These are phyloP conservation scores for Gymnopilus junonius DNA, from an alignment of 768 basidiomycete genomes.

Conservation along the genomic window DNA sequence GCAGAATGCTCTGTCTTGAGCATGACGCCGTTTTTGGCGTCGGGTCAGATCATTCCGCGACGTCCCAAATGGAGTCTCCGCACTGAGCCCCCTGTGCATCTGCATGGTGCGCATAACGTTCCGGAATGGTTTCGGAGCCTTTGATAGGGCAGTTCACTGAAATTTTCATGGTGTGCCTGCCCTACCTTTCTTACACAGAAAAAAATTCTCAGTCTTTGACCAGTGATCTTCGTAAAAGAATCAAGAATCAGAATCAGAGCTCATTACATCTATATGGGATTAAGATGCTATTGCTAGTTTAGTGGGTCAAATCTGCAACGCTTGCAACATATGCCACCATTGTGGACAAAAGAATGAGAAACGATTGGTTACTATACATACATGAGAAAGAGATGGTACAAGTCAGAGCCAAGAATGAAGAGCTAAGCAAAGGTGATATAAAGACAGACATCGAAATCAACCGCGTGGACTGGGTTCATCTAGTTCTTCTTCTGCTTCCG, in stretches of 20 bases:
- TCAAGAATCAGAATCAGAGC: neutral
- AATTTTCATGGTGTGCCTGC: neutral
- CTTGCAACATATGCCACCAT: neutral
- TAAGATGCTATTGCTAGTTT: neutral
- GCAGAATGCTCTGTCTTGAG: neutral
- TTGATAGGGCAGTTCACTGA: neutral
- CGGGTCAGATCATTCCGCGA: neutral
- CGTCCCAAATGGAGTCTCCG: neutral
- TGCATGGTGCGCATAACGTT: neutral
- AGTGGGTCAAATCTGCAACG: neutral
- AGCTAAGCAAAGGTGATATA: neutral
- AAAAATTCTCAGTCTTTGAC: neutral
- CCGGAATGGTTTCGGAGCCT: neutral
- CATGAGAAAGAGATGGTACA: neutral
- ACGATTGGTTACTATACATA: neutral
- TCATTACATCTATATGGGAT: neutral
- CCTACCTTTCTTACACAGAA: neutral
- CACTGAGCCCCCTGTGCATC: neutral
- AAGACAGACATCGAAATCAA: constrained; percentile 1
- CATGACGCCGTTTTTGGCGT: constrained; percentile 1
- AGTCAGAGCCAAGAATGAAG: neutral
- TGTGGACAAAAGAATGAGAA: neutral
- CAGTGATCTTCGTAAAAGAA: neutral
- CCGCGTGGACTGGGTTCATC: constrained; percentile 36
- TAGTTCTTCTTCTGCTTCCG: constrained; percentile 55